Conservation (phyloP, 208 protist genomes). For the Leishmania major region DNA sequence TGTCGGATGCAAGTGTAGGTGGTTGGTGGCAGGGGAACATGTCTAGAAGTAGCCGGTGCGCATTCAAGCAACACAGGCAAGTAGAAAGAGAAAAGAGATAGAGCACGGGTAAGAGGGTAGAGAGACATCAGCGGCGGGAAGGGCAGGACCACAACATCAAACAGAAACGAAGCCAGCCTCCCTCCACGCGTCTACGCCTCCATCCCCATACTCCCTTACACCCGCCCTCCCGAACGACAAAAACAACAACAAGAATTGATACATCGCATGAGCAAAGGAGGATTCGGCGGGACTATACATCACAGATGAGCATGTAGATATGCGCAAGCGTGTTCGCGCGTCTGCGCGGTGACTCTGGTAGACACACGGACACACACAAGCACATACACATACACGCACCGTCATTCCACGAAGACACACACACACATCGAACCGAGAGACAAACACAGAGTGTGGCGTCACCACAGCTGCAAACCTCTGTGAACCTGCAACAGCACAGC, state of each 20-base stretch:
- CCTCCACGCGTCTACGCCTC: not conserved
- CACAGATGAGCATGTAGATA: not conserved
- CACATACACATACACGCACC: conserved; percentile 1
- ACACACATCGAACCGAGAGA: not conserved
- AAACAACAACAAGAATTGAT: not conserved
- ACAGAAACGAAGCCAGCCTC: not conserved
- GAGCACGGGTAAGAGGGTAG: not conserved
- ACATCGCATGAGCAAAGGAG: not conserved
- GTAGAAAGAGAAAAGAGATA: not conserved
- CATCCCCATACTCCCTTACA: not conserved
- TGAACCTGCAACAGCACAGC: not conserved
- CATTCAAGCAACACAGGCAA: not conserved
- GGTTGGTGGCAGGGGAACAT: not conserved
- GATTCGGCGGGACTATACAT: conserved; percentile 1
- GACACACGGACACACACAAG: not conserved
- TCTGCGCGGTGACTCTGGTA: not conserved
- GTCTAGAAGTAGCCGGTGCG: not conserved
- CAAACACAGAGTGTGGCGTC: not conserved
- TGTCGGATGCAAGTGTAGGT: not conserved
- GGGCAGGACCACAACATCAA: not conserved
- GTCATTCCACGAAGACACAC: not conserved
- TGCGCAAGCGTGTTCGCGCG: not conserved
- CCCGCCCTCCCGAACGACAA: not conserved
- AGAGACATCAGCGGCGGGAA: not conserved
- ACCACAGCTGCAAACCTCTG: not conserved